Evolutionary conservation across 305 asterid genomes (phyloP), one percentile per base, ranked within the genome.

Genomic region (Coffea humblotiana): DNA sequence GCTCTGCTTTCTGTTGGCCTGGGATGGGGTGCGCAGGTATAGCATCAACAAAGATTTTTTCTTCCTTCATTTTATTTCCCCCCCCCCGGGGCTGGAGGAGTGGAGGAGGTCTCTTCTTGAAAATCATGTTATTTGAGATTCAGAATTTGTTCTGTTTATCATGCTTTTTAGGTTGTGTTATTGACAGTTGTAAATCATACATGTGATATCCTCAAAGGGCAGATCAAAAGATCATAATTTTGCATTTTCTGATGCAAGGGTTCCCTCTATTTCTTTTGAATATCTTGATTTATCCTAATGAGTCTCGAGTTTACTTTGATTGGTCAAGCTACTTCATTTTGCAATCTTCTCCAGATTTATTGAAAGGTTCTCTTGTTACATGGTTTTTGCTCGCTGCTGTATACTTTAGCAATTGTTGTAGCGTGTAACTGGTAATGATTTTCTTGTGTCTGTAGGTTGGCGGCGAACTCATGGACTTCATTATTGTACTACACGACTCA

Each of bases 11-110:
- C 98, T 54, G 90, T 88, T 83, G 99, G 99, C 80, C 84, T 96
- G 83, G 99, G 99, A 78, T 96, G 99, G 98, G 99, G 99, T 77
- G 97, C 99, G 16, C 98, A 96, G 98, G 99, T 93, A 87, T 78
- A 72, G 35, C 63, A 64, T 64, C 32, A 47, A 10, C 29, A 27
- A 16, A 16, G 9, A 10, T 45, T 54, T 51, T 37, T 27, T 14
- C 54, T 35, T 35, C 0, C 66, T 47, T 54, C 35, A 8, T 11
- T 61, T 9, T 29, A 14, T 21, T 23, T 9, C 16, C 32, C 32
- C 32, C 32, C 32, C 32, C 32, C 32, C 1, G 32, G 1, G 1
- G 32, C 1, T 1, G 32, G 1, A 1, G 32, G 32, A 1, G 32
- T 1, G 1, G 32, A 29, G 32, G 32, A 32, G 32, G 11, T 25